Percentiles rank a stretch among this genome's conserved stretches.
Evolutionary conservation across 1,284 basidiomycete species (phyloP).

Genomic region (Microstroma glucosiphilum): DNA sequence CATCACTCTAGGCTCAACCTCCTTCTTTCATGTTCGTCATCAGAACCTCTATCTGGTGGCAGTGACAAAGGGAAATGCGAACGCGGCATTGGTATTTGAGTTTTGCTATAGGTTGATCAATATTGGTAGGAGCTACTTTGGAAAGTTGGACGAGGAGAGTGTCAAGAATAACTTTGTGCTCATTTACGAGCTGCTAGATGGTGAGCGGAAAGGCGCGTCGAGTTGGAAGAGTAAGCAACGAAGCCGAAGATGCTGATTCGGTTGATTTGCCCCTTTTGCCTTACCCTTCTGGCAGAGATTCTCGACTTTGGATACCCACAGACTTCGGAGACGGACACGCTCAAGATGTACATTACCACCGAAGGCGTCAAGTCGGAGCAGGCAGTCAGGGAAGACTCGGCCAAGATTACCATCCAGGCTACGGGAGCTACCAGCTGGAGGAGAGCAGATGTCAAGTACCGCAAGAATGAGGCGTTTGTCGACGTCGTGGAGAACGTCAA

Average conservation of each 20-base stretch:
- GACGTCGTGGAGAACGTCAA: slow-evolving; percentile 97
- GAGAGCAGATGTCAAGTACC: slow-evolving; percentile 86
- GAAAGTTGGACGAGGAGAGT: slow-evolving; percentile 87
- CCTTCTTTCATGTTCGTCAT: slow-evolving; percentile 91
- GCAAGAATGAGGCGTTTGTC: slow-evolving; percentile 97
- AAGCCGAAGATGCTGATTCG: not conserved
- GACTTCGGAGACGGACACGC: slow-evolving; percentile 92
- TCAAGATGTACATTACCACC: slow-evolving; percentile 96
- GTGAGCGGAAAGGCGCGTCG: slow-evolving; percentile 9
- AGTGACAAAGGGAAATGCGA: slow-evolving; percentile 95
- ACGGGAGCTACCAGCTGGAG: slow-evolving; percentile 92
- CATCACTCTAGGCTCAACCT: slow-evolving; percentile 91
- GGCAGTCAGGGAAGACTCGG: slow-evolving; percentile 77
- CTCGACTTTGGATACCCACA: slow-evolving; percentile 99
- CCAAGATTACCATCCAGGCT: slow-evolving; percentile 91
- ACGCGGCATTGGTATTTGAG: slow-evolving; percentile 95
- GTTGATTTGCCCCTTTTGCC: not conserved
- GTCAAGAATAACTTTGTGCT: slow-evolving; percentile 90
- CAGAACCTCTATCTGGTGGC: slow-evolving; percentile 92
- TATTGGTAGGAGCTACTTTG: slow-evolving; percentile 90
- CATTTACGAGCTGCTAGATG: slow-evolving; percentile 45
- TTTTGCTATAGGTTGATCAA: slow-evolving; percentile 92
- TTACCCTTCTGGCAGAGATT: slow-evolving; percentile 63
- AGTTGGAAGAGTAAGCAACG: no score
- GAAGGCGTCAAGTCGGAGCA: slow-evolving; percentile 82